Conservation (phyloP, 169 alveolate genomes). For the Eimeria necatrix region DNA sequence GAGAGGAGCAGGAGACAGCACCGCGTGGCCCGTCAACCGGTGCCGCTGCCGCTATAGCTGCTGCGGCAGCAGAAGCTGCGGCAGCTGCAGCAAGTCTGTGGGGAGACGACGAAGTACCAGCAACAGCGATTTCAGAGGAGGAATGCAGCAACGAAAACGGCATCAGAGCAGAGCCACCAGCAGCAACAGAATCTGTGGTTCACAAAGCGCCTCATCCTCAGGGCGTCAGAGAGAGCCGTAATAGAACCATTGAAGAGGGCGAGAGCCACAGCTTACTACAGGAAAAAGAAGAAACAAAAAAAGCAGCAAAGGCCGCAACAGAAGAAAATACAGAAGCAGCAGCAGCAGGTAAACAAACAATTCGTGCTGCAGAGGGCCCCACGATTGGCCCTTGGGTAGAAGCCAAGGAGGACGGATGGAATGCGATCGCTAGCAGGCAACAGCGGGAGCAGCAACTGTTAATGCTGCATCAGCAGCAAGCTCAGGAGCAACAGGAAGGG, state of each 20-base stretch:
- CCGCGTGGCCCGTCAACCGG: not conserved
- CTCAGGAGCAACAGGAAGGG: slow-evolving; percentile 11
- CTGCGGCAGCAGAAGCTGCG: slow-evolving; percentile 69
- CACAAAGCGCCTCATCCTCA: not conserved
- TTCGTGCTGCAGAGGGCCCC: slow-evolving; percentile 36
- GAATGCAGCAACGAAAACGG: slow-evolving; percentile 1
- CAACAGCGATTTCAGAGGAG: not conserved
- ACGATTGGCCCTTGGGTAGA: slow-evolving; percentile 53
- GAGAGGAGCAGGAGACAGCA: slow-evolving; percentile 20
- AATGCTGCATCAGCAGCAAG: slow-evolving; percentile 12
- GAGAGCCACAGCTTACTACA: not conserved
- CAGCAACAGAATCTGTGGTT: not conserved
- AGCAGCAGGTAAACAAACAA: not conserved
- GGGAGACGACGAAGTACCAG: not conserved
- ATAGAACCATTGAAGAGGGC: not conserved
- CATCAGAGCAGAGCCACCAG: not conserved
- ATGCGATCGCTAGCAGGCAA: slow-evolving; percentile 51
- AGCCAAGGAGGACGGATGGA: slow-evolving; percentile 59
- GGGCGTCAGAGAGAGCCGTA: not conserved
- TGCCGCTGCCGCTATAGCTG: slow-evolving; percentile 69
- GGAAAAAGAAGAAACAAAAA: not conserved
- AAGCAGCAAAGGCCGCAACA: not conserved
- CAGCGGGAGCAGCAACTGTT: slow-evolving; percentile 23
- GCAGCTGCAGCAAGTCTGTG: slow-evolving; percentile 59
- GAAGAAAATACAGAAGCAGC: not conserved